Evolutionary conservation across 2,329 filamentous ascomycete species (phyloP), one percentile per base, ranked within the genome.

Genomic region (Tolypocladium sp.): DNA sequence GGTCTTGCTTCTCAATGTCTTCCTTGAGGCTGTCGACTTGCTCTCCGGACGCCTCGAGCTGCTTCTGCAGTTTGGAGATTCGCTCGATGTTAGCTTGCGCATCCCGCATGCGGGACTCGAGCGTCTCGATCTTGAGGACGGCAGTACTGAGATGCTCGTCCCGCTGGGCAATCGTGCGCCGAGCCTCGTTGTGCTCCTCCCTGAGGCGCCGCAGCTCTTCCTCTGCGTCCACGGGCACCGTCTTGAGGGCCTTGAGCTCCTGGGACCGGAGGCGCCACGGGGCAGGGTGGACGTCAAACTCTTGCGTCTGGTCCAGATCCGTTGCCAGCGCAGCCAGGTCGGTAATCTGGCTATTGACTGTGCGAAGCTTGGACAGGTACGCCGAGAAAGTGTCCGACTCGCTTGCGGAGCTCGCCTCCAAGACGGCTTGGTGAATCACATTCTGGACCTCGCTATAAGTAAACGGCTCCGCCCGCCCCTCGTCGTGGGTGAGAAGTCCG

Each of bases 41-140:
- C 60, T 78, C 73, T 62, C 80, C 78, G 33, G 82, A 78, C 22
- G 79, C 75, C 55, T 80, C 79, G 30, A 89, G 77, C 65, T 80
- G 76, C 40, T 74, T 74, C 71, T 91, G 88, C 15, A 91, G 78
- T 58, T 85, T 84, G 25, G 78, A 77, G 64, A 91, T 89, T 57
- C 81, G 82, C 56, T 86, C 84, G 17, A 89, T 85, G 73, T 93
- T 92, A 70, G 89, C 86, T 63, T 86, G 85, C 7, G 90, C 90
- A 68, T 95, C 92, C 60, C 87, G 86, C 87, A 94, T 92, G 59
- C 91, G 83, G 9, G 90, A 90, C 72, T 96, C 90, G 42, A 97
- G 85, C 46, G 94, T 90, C 73, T 97, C 93, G 65, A 97, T 96
- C 73, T 94, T 92, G 65, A 97, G 88, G n/a, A 88, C 84, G 30